These are phyloP conservation scores for Combretum micranthum DNA, from an alignment of 345 rosid genomes.

Conservation along the genomic window DNA sequence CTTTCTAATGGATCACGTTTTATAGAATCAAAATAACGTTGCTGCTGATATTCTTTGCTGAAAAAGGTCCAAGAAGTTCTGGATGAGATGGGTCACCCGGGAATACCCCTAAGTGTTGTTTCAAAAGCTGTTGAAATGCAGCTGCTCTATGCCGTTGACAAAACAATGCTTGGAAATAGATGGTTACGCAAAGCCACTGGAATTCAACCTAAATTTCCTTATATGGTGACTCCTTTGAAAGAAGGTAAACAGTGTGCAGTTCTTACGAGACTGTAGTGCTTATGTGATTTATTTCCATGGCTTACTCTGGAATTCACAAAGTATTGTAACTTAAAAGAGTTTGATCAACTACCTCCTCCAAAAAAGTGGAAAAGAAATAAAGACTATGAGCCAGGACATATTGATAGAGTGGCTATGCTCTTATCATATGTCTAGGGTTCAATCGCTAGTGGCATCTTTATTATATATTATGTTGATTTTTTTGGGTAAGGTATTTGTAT, in stretches of 20 bases:
- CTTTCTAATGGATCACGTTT: too few relatives aligned
- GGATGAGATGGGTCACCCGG: conserved; percentile 85
- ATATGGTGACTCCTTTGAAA: conserved; percentile 85
- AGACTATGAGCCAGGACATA: too few relatives aligned
- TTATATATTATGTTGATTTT: too few relatives aligned
- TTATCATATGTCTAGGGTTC: too few relatives aligned
- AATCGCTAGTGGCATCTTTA: too few relatives aligned
- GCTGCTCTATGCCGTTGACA: conserved; percentile 76
- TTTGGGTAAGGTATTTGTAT: too few relatives aligned
- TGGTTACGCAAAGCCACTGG: conserved; percentile 94
- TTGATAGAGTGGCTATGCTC: too few relatives aligned
- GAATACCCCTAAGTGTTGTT: conserved; percentile 76
- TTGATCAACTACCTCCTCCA: too few relatives aligned
- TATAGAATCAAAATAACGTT: neutral
- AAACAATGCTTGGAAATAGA: conserved; percentile 71
- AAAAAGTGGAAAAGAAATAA: too few relatives aligned
- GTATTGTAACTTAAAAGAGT: too few relatives aligned
- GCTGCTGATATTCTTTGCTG: conserved; percentile 3
- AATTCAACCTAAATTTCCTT: conserved; percentile 89
- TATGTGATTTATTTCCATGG: too few relatives aligned
- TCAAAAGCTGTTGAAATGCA: conserved; percentile 96
- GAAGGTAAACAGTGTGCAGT: conserved; percentile 39
- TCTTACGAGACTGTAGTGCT: neutral
- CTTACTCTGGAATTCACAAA: too few relatives aligned
- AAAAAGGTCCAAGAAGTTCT: conserved; percentile 83